Evolutionary conservation across 805 yeast genomes (phyloP).

Genomic region (Candida golubevii): DNA sequence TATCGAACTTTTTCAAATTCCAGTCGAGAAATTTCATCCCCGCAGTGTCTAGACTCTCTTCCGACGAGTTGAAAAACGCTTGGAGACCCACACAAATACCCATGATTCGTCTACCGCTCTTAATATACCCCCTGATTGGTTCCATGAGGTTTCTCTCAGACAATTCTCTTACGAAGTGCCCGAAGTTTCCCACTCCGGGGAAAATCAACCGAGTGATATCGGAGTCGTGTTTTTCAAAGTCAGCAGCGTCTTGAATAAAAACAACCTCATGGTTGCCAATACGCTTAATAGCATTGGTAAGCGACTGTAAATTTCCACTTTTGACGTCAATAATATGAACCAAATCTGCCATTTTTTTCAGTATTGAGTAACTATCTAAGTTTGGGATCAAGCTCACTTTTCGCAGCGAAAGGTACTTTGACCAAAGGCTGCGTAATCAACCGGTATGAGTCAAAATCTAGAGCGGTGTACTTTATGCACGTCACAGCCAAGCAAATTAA

Average conservation of each 20-base stretch:
- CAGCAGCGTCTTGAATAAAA: conserved; percentile 55
- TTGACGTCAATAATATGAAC: conserved; percentile 83
- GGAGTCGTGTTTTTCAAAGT: conserved; percentile 40
- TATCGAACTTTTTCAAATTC: conserved; percentile 51
- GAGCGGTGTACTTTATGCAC: too few relatives aligned
- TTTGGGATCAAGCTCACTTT: too few relatives aligned
- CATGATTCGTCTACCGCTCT: conserved; percentile 82
- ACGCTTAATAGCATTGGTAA: conserved; percentile 77
- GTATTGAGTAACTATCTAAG: too few relatives aligned
- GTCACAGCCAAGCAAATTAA: too few relatives aligned
- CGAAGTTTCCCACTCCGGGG: conserved; percentile 98
- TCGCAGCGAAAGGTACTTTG: too few relatives aligned
- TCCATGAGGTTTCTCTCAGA: conserved; percentile 55
- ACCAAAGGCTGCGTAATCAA: too few relatives aligned
- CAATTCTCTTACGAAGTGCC: conserved; percentile 81
- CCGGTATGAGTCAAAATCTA: too few relatives aligned
- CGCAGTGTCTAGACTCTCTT: conserved; percentile 57
- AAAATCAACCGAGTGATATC: conserved; percentile 60
- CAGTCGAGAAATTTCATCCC: conserved; percentile 48
- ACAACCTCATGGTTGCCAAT: conserved; percentile 64
- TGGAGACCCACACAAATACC: conserved; percentile 98
- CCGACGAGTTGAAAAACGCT: conserved; percentile 70
- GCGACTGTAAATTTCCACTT: conserved; percentile 89
- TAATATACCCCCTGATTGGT: conserved; percentile 64
- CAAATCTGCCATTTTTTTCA: neutral